A percentile compares a stretch with the other conserved stretches of the same genome.
Evolutionary conservation across 768 basidiomycete genomes (phyloP).

Genomic region (Trametes punicea): DNA sequence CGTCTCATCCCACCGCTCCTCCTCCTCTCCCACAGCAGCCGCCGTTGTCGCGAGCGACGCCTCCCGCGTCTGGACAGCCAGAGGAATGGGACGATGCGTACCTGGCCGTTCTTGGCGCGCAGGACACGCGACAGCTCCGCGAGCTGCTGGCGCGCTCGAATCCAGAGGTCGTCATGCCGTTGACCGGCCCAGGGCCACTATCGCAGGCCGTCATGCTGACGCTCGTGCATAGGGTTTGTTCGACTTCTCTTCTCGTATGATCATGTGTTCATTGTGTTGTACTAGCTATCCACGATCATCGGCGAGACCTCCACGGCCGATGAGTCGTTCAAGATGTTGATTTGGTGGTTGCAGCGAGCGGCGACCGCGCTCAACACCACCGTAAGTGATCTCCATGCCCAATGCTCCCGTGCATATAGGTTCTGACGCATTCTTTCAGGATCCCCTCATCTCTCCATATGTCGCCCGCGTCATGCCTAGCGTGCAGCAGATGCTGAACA

Average conservation of each 20-base stretch:
- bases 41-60: conserved; percentile 21
- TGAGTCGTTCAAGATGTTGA: conserved; percentile 73
- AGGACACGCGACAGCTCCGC: conserved; percentile 71
- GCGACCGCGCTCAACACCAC: conserved; percentile 68
- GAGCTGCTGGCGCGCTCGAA: conserved; percentile 71
- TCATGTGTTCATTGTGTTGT: conserved; percentile 3
- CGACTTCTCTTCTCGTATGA: neutral
- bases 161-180: conserved; percentile 77
- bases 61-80: conserved; percentile 49
- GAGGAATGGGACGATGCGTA: conserved; percentile 88
- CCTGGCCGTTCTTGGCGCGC: conserved; percentile 69
- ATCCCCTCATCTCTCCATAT: conserved; percentile 80
- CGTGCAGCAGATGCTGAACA: conserved; percentile 71
- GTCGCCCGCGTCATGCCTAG: conserved; percentile 77
- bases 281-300: conserved; percentile 70
- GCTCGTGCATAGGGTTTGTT: conserved; percentile 73
- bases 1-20: conserved; percentile 73
- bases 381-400: conserved; percentile 38
- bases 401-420: neutral
- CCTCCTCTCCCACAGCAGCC: conserved; percentile 51
- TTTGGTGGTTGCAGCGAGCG: conserved; percentile 87
- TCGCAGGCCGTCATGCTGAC: conserved; percentile 85
- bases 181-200: conserved; percentile 63
- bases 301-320: conserved; percentile 75
- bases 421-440: conserved; percentile 38